Conservation (phyloP, 1,284 basidiomycete genomes). For the Pseudozyma thailandica region DNA sequence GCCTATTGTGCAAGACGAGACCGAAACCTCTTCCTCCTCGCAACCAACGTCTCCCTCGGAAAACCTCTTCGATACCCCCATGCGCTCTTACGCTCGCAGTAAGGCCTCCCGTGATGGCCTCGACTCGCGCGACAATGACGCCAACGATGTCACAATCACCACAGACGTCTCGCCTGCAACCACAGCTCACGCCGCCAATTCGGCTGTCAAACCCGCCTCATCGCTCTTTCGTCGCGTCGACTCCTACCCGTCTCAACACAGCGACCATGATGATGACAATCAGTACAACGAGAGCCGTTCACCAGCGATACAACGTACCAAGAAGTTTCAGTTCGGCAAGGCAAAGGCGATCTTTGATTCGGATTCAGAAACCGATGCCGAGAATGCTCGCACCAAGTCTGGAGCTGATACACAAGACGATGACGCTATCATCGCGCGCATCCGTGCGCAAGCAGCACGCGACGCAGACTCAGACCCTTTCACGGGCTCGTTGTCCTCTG, state of each 20-base stretch:
- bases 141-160: conserved; percentile 18
- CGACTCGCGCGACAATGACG: conserved; percentile 7
- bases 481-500: conserved; percentile 33
- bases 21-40: conserved; percentile 27
- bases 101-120: background rate
- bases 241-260: conserved; percentile 27
- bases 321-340: conserved; percentile 30
- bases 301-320: conserved; percentile 18
- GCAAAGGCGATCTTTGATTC: conserved; percentile 44
- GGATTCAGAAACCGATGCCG: conserved; percentile 27
- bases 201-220: conserved; percentile 26
- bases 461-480: conserved; percentile 37
- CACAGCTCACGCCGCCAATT: conserved; percentile 22
- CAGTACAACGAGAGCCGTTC: conserved; percentile 10
- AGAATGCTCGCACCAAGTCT: background rate
- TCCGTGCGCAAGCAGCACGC: conserved; percentile 21
- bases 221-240: conserved; percentile 34
- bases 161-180: conserved; percentile 32
- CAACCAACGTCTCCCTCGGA: conserved; percentile 29
- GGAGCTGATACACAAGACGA: conserved; percentile 8
- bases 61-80: conserved; percentile 35
- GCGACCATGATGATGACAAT: conserved; percentile 7
- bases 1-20: conserved; percentile 7
- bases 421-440: conserved; percentile 30
- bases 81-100: conserved; percentile 29